Conservation (phyloP, 2,329 filamentous ascomycete species). For the Ophiostoma ips region DNA sequence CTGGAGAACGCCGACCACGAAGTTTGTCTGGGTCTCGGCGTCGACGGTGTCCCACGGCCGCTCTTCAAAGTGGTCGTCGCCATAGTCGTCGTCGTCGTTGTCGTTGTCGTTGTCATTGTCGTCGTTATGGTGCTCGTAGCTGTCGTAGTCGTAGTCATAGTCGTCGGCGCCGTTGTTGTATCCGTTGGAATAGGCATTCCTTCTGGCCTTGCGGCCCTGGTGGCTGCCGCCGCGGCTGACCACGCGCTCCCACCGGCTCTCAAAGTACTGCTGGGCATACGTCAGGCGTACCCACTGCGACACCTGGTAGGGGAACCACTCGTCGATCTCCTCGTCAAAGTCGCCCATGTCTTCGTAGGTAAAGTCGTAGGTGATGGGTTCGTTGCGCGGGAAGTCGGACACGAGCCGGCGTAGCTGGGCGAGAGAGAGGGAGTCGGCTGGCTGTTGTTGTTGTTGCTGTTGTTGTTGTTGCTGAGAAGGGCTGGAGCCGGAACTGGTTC, state of each 20-base stretch:
- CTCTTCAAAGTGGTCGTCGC: constrained; percentile 13
- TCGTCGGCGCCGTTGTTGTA: not conserved
- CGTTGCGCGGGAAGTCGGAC: constrained; percentile 54
- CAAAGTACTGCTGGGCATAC: constrained; percentile 61
- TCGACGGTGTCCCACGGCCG: constrained; percentile 52
- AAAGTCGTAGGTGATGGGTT: constrained; percentile 73
- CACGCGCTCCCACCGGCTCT: constrained; percentile 56
- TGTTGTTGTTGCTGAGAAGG: not conserved
- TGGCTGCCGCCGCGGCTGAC: constrained; percentile 17
- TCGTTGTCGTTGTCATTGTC: constrained; percentile 12
- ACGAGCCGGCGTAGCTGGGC: constrained; percentile 61
- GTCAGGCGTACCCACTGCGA: constrained; percentile 72
- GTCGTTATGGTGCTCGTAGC: no score
- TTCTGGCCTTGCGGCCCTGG: constrained; percentile 20
- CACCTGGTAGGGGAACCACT: constrained; percentile 92
- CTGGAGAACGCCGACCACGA: constrained; percentile 41
- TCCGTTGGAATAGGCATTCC: not conserved
- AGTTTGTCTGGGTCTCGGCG: constrained; percentile 38
- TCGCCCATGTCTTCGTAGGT: constrained; percentile 58
- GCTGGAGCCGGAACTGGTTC: no score
- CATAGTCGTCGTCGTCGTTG: constrained; percentile 13
- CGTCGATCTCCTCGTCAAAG: constrained; percentile 80
- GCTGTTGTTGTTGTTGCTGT: constrained; percentile 1
- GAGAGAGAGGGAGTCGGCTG: constrained; percentile 58
- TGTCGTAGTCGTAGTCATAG: no score